Evolutionary conservation across 1,284 basidiomycete species (phyloP).

Genomic region (Apiotrichum gracile): DNA sequence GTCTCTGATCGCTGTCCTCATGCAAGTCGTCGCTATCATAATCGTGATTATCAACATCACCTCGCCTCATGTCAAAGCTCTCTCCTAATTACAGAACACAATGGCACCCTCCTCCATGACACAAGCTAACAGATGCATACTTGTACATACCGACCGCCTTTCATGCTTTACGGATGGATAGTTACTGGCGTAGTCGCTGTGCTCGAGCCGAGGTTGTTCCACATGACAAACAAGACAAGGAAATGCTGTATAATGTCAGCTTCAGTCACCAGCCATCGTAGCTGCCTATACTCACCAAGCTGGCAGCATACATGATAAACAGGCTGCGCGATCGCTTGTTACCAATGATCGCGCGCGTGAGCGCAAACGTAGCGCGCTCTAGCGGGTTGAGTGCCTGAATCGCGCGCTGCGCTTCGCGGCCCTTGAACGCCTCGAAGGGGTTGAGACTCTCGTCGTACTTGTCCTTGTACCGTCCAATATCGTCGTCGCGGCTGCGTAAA

Average conservation of each 20-base stretch:
- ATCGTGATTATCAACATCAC: too few relatives aligned
- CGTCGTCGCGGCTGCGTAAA: constrained; percentile 52
- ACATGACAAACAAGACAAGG: constrained; percentile 42
- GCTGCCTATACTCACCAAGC: constrained; percentile 39
- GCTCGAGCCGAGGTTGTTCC: constrained; percentile 40
- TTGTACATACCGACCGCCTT: neutral
- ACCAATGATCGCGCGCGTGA: constrained; percentile 80
- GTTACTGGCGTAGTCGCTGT: constrained; percentile 18
- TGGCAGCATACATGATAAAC: constrained; percentile 45
- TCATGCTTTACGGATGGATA: neutral
- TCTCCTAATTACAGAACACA: neutral
- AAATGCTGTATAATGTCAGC: constrained; percentile 25
- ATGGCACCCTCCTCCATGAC: too few relatives aligned
- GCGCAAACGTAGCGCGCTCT: constrained; percentile 76
- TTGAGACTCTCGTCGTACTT: constrained; percentile 96
- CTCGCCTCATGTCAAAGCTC: too few relatives aligned
- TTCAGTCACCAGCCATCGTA: neutral
- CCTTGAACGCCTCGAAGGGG: constrained; percentile 94
- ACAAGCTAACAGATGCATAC: constrained; percentile 3
- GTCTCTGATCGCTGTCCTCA: too few relatives aligned
- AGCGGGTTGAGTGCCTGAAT: constrained; percentile 87
- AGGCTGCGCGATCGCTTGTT: constrained; percentile 67
- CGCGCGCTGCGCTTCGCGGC: constrained; percentile 83
- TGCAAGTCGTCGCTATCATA: too few relatives aligned
- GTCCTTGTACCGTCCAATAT: constrained; percentile 80